Evolutionary conservation across 768 basidiomycete species (phyloP).

Genomic region (Dictyophora rubrovolvata): DNA sequence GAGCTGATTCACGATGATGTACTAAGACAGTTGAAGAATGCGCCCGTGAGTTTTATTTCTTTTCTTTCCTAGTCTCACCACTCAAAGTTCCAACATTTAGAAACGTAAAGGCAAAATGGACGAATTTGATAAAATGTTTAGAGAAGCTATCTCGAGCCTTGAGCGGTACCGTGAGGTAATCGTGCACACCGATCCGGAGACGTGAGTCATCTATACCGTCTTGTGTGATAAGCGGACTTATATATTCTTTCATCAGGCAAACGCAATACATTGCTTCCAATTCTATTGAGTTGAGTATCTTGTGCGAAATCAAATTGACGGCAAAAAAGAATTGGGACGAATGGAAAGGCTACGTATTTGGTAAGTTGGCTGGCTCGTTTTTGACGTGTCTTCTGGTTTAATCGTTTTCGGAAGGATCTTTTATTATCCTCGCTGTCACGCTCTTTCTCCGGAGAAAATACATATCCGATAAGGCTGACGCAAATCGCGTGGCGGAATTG

Average conservation of each 20-base stretch:
- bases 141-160: conserved; percentile 70
- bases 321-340: conserved; percentile 54
- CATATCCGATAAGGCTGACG: conserved; percentile 45
- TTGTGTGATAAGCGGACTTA: neutral
- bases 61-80: neutral
- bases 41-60: conserved; percentile 12
- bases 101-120: neutral
- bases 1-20: conserved; percentile 37
- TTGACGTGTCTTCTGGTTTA: conserved; percentile 11
- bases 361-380: conserved; percentile 29
- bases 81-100: neutral
- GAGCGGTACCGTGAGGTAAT: conserved; percentile 64
- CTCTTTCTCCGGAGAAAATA: conserved; percentile 29
- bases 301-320: conserved; percentile 58
- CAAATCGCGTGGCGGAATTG: conserved; percentile 55
- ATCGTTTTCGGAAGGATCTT: conserved; percentile 20
- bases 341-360: conserved; percentile 54
- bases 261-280: conserved; percentile 68
- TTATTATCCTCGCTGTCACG: conserved; percentile 16
- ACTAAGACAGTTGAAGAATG: conserved; percentile 8
- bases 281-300: conserved; percentile 54
- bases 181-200: conserved; percentile 44
- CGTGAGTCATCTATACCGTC: conserved; percentile 34
- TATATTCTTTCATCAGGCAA: conserved; percentile 33
- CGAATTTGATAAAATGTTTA: conserved; percentile 63